A percentile compares a stretch with the other conserved stretches of the same genome.
Conservation (phyloP, 2,329 filamentous ascomycete genomes). For the Phialocephala subalpina region DNA sequence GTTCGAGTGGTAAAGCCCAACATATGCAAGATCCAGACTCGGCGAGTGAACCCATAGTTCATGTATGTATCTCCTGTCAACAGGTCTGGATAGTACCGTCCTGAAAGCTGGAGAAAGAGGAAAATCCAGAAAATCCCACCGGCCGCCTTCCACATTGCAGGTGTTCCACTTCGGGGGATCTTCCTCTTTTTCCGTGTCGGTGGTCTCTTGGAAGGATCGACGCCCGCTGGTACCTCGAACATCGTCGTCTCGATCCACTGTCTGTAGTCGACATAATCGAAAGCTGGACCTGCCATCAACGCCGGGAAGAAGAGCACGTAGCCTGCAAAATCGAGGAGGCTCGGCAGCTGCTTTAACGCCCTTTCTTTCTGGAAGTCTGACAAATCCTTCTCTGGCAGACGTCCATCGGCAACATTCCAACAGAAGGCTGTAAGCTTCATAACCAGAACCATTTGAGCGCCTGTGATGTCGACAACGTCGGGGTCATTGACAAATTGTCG, state of each 20-base stretch:
- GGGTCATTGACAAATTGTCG: conserved; percentile 77
- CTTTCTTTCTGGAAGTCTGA: conserved; percentile 87
- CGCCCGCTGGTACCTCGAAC: conserved; percentile 84
- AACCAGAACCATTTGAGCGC: conserved; percentile 95
- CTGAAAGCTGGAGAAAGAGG: conserved; percentile 76
- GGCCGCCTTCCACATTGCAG: conserved; percentile 79
- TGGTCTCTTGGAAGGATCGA: conserved; percentile 86
- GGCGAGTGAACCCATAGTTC: conserved; percentile 71
- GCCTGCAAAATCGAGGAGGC: conserved; percentile 81
- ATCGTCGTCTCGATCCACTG: conserved; percentile 94
- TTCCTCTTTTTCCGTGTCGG: conserved; percentile 88
- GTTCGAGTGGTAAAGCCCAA: conserved; percentile 81
- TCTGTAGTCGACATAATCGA: conserved; percentile 93
- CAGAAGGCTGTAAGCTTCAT: conserved; percentile 98
- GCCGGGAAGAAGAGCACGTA: conserved; percentile 97
- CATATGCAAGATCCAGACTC: conserved; percentile 84
- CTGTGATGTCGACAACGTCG: conserved; percentile 83
- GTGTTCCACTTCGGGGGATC: conserved; percentile 89
- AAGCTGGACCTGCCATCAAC: conserved; percentile 87
- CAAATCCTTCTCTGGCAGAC: conserved; percentile 79
- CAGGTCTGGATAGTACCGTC: conserved; percentile 69
- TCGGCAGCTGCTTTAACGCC: conserved; percentile 77
- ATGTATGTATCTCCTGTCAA: conserved; percentile 73
- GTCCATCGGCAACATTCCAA: conserved; percentile 97
- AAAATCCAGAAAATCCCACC: conserved; percentile 82